These are phyloP conservation scores for Corylus americana DNA, from an alignment of 306 rosid genomes.

Conservation along the genomic window DNA sequence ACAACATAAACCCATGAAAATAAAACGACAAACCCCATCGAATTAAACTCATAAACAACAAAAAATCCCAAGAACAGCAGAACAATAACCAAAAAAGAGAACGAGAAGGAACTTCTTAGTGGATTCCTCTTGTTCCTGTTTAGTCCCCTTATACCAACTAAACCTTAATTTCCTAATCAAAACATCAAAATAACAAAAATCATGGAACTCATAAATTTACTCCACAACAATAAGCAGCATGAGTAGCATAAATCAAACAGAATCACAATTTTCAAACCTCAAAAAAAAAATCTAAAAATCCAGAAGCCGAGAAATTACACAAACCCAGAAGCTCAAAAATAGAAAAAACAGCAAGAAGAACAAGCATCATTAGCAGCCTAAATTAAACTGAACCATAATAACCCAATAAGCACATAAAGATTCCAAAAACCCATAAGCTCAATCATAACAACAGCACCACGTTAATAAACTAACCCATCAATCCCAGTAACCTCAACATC, in stretches of 20 bases:
- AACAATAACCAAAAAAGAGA: neutral
- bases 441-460: neutral
- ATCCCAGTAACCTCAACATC: neutral
- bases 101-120: too few relatives aligned
- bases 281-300: neutral
- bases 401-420: neutral
- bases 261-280: neutral
- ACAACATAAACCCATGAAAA: neutral
- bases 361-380: neutral
- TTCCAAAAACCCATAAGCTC: neutral
- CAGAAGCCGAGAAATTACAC: neutral
- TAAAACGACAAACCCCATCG: neutral
- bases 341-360: neutral
- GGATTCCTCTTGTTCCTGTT: too few relatives aligned
- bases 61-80: neutral
- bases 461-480: neutral
- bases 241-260: neutral
- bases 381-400: neutral
- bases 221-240: neutral
- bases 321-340: neutral
- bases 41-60: neutral
- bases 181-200: neutral
- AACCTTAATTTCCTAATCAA: neutral
- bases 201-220: neutral
- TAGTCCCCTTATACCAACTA: neutral